Evolutionary conservation across 2,329 filamentous ascomycete genomes (phyloP).

Genomic region (Diaporthe ilicicola): DNA sequence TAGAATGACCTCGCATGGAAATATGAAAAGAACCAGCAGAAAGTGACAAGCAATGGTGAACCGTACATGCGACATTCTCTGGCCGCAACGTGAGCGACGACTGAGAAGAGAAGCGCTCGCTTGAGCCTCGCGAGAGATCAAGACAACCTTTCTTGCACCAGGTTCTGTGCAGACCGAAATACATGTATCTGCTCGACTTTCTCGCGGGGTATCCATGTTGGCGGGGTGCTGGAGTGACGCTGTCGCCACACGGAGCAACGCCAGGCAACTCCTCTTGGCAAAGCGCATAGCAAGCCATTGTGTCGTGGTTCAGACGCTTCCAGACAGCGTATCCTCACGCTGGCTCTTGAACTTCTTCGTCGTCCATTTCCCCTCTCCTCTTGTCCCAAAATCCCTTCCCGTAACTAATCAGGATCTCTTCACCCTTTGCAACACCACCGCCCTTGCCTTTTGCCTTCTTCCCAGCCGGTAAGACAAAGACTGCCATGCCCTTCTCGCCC

Average conservation of each 20-base stretch:
- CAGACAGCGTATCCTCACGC: neutral
- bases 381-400: slow-evolving; percentile 73
- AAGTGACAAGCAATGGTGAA: neutral
- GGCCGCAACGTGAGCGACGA: neutral
- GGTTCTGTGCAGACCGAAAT: neutral
- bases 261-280: neutral
- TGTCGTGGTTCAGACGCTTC: neutral
- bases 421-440: slow-evolving; percentile 60
- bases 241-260: neutral
- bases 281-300: neutral
- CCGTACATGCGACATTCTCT: neutral
- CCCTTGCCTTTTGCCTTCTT: slow-evolving; percentile 36
- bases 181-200: neutral
- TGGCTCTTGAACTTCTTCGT: neutral
- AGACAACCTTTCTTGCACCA: neutral
- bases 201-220: neutral
- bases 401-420: slow-evolving; percentile 73
- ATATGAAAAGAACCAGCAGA: neutral
- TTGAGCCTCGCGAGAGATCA: neutral
- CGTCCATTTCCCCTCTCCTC: slow-evolving; percentile 48
- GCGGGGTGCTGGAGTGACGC: neutral
- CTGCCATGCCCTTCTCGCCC: slow-evolving; percentile 63
- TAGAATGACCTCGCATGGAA: neutral
- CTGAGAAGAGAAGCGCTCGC: too few species aligned
- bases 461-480: slow-evolving; percentile 61